Evolutionary conservation across 495 filamentous ascomycete species (phyloP), one percentile per base, ranked within the genome.

Genomic region (Aspergillus olivimuriae): DNA sequence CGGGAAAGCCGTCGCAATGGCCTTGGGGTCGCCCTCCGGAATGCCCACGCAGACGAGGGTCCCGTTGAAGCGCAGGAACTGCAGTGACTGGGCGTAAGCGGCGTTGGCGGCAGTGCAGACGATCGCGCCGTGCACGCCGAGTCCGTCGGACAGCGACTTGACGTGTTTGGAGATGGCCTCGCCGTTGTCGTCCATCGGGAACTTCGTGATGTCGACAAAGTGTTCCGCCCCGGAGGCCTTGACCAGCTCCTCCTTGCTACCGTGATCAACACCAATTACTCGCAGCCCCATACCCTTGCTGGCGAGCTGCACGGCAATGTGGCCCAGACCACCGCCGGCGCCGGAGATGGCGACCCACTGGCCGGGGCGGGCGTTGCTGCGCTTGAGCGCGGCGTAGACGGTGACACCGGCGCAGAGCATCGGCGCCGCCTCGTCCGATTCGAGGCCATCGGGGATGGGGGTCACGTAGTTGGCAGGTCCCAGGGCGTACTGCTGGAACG

Each of bases 401-500:
- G 78, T 81, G 10, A 81, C 66, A 14, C 79, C 77, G 11, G 73
- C 79, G 60, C 77, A 83, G 43, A 82, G 70, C 65, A 83, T 73
- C 4, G 83, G 83, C 0, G 83, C 82, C 7, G 82, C 83, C 12
- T 72, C 61, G 26, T 71, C 78, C 2, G 74, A 78, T 10, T 59
- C 56, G 4, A 86, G 61, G 4, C 54, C 62, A 4, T 83, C 81
- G 4, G 83, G 83, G 57, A 86, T 83, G 1, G 79, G 80, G 1
- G 82, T 85, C 16, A 86, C 81, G 51, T 86, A 81, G 56, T 74
- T 74, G 4, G 80, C 80, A 4, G 80, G 76, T 0, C 73, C 75
- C 2, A 83, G 44, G n/a, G 75, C 73, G 52, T 85, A 87, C 58
- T 86, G 78, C 57, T 84, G 82, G 61, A 88, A 87, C 18, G 82